Evolutionary conservation across 106 monocot genomes (phyloP).

Genomic region (Allium cepa): DNA sequence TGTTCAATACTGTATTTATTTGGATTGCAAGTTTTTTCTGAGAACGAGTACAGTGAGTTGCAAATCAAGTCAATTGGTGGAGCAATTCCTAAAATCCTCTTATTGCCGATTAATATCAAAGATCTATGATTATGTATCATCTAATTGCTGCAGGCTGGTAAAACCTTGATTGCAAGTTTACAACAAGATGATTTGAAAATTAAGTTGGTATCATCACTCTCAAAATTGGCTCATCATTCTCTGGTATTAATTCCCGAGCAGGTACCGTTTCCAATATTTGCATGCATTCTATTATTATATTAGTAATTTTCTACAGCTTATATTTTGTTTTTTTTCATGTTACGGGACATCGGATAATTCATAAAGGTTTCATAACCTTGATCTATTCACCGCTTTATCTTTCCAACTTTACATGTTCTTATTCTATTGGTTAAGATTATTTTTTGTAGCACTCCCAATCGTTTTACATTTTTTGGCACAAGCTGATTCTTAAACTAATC

Average conservation of each 20-base stretch:
- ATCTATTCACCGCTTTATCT: not conserved
- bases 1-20: not conserved
- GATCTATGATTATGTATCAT: not conserved
- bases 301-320: not conserved
- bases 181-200: slow-evolving; percentile 27
- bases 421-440: not conserved
- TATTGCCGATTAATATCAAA: not conserved
- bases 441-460: too few species aligned
- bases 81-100: not conserved
- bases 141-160: slow-evolving; percentile 44
- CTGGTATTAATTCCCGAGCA: slow-evolving; percentile 40
- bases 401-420: not conserved
- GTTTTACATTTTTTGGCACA: too few species aligned
- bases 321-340: not conserved
- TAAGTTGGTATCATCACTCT: slow-evolving; percentile 62
- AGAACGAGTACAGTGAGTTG: not conserved
- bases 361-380: not conserved
- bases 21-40: too few species aligned
- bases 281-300: not conserved
- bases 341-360: not conserved
- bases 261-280: slow-evolving; percentile 23
- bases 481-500: too few species aligned
- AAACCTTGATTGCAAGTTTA: slow-evolving; percentile 25
- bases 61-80: not conserved
- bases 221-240: slow-evolving; percentile 62